A percentile compares a stretch with the other conserved stretches of the same genome.
phyloP scores from a whole-genome alignment of 345 rosid species.

The Arabis alpina region DNA sequence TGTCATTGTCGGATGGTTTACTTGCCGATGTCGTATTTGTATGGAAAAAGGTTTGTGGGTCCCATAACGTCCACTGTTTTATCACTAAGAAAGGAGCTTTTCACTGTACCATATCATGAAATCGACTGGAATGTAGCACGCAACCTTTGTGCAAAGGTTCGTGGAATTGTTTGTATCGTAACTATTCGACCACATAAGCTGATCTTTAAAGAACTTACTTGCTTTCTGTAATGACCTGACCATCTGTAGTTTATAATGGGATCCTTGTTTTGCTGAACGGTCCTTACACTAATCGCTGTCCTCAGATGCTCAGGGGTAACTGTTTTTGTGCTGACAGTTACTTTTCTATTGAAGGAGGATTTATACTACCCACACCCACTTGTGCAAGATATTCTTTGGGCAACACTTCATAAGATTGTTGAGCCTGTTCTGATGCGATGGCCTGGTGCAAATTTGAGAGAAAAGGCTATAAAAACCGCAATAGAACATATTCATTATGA shows the following conservation, averaged over 20 bases:
- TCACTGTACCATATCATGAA: slow-evolving; percentile 78
- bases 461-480: slow-evolving; percentile 65
- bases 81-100: slow-evolving; percentile 90
- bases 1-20: slow-evolving; percentile 99
- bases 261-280: slow-evolving; percentile 17
- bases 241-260: slow-evolving; percentile 1
- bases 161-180: slow-evolving; percentile 40
- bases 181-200: slow-evolving; percentile 9
- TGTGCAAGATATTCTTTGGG: slow-evolving; percentile 90
- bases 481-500: slow-evolving; percentile 91
- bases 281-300: not conserved
- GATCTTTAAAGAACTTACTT: slow-evolving; percentile 9
- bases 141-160: slow-evolving; percentile 87
- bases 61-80: slow-evolving; percentile 84
- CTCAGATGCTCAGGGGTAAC: slow-evolving; percentile 16
- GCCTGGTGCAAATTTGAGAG: slow-evolving; percentile 94
- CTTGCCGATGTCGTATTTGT: slow-evolving; percentile 95
- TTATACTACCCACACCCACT: slow-evolving; percentile 91
- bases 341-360: slow-evolving; percentile 72
- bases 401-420: slow-evolving; percentile 62
- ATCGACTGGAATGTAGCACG: slow-evolving; percentile 89
- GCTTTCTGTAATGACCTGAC: slow-evolving; percentile 14
- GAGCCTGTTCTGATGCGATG: slow-evolving; percentile 83
- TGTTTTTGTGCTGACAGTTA: slow-evolving; percentile 37
- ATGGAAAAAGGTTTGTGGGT: slow-evolving; percentile 95